Conservation (phyloP, 2,329 filamentous ascomycete species). For the Claviceps quebecensis region DNA sequence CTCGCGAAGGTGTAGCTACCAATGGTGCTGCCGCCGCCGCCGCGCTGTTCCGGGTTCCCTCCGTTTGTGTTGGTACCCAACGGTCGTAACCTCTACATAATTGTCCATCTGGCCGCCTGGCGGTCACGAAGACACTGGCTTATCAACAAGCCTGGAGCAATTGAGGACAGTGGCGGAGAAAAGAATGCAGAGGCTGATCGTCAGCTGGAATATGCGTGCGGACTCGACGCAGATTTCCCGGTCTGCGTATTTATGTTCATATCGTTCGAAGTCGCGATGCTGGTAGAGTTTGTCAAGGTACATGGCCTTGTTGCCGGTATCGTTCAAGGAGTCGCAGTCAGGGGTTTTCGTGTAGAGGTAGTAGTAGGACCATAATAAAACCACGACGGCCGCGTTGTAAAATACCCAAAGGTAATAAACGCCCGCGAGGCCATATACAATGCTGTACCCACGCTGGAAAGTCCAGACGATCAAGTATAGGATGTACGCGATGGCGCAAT, state of each 20-base stretch:
- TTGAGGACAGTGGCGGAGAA: conserved; percentile 42
- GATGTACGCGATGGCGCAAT: conserved; percentile 67
- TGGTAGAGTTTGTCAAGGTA: conserved; percentile 30
- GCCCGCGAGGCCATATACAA: conserved; percentile 53
- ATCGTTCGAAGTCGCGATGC: conserved; percentile 21
- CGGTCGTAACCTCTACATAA: conserved; percentile 32
- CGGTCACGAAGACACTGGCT: conserved; percentile 37
- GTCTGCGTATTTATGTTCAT: conserved; percentile 35
- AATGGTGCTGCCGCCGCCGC: neutral
- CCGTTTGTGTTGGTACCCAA: conserved; percentile 17
- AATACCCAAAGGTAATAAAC: conserved; percentile 59
- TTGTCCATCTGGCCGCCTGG: conserved; percentile 47
- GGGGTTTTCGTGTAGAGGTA: conserved; percentile 61
- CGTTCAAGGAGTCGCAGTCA: conserved; percentile 43
- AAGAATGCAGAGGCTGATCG: conserved; percentile 62
- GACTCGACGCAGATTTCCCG: conserved; percentile 64
- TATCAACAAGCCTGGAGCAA: conserved; percentile 17
- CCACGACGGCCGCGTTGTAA: conserved; percentile 63
- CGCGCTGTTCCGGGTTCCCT: neutral
- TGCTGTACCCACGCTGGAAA: conserved; percentile 10
- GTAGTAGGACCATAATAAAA: conserved; percentile 45
- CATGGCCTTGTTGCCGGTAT: conserved; percentile 24
- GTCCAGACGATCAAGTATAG: conserved; percentile 52
- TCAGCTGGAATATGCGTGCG: conserved; percentile 77
- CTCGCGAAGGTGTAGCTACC: conserved; percentile 6